phyloP scores from a whole-genome alignment of 1,284 basidiomycete species.

The Pseudozyma sp. region DNA sequence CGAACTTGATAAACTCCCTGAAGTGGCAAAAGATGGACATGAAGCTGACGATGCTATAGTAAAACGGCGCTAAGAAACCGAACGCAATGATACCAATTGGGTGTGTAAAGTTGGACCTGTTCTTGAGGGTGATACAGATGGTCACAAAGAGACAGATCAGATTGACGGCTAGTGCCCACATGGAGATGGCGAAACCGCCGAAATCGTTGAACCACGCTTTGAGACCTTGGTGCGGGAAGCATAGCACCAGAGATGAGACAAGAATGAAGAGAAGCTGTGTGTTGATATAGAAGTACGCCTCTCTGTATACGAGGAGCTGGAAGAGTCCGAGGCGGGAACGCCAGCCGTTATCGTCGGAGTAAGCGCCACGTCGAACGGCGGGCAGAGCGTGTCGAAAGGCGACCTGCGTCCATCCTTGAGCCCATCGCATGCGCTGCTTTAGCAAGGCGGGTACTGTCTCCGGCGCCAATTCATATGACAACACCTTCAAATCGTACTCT shows the following conservation, averaged over 20 bases:
- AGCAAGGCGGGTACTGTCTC: constrained; percentile 49
- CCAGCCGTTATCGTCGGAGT: constrained; percentile 50
- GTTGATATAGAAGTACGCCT: constrained; percentile 58
- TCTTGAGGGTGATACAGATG: constrained; percentile 55
- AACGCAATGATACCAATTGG: constrained; percentile 52
- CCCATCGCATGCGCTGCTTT: constrained; percentile 64
- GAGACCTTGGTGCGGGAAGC: constrained; percentile 38
- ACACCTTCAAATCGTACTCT: constrained; percentile 61
- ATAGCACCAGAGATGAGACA: constrained; percentile 34
- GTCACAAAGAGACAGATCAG: constrained; percentile 53
- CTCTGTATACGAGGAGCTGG: constrained; percentile 57
- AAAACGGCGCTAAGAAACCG: constrained; percentile 46
- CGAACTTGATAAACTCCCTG: constrained; percentile 57
- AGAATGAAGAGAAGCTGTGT: constrained; percentile 46
- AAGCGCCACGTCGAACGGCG: constrained; percentile 49
- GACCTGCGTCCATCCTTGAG: constrained; percentile 65
- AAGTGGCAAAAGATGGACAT: constrained; percentile 62
- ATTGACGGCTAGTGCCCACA: constrained; percentile 55
- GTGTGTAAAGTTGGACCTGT: constrained; percentile 56
- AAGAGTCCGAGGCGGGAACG: constrained; percentile 57
- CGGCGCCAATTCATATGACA: constrained; percentile 60
- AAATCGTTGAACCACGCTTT: constrained; percentile 48
- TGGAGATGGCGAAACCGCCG: constrained; percentile 47
- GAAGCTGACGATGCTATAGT: constrained; percentile 54
- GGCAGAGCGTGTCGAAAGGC: constrained; percentile 57